These are phyloP conservation scores for Amesomyces nigricolor DNA, from an alignment of 2,329 filamentous ascomycete species.

Conservation along the genomic window DNA sequence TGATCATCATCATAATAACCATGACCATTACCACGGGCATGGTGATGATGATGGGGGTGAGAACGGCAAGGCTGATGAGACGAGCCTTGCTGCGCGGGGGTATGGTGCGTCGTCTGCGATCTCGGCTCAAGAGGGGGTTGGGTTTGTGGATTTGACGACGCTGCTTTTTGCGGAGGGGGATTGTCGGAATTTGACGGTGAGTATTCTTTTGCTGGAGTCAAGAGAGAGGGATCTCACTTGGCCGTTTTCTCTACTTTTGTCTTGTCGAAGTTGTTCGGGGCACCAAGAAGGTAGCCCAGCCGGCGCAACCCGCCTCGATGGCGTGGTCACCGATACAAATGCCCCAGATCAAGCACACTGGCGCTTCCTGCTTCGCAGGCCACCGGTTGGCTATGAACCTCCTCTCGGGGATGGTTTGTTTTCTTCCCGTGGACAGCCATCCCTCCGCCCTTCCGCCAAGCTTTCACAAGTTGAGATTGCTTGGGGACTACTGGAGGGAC, in stretches of 20 bases:
- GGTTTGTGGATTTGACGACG: constrained; percentile 75
- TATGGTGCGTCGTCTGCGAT: constrained; percentile 80
- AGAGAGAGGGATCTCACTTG: neutral
- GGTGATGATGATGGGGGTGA: constrained; percentile 2
- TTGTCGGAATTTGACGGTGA: constrained; percentile 46
- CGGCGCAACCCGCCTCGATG: constrained; percentile 43
- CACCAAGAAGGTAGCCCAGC: constrained; percentile 59
- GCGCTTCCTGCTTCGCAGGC: constrained; percentile 26
- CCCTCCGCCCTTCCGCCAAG: constrained; percentile 43
- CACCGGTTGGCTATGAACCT: constrained; percentile 32
- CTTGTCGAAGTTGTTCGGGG: constrained; percentile 26
- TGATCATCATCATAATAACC: constrained; percentile 51
- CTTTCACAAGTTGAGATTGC: constrained; percentile 44
- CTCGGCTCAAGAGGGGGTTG: constrained; percentile 57
- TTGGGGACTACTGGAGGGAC: constrained; percentile 48
- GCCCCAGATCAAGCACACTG: constrained; percentile 50
- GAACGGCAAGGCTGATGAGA: constrained; percentile 32
- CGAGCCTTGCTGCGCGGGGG: constrained; percentile 58
- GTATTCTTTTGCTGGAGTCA: constrained; percentile 18
- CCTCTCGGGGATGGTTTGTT: constrained; percentile 20
- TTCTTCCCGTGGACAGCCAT: constrained; percentile 13
- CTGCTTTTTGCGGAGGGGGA: constrained; percentile 67
- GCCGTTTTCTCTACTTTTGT: constrained; percentile 10
- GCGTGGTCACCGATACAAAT: constrained; percentile 63
- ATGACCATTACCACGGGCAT: too few species aligned